Base-by-base conservation (phyloP, 1,139 yeast species). In the Tardiomyces blankii region DNA sequence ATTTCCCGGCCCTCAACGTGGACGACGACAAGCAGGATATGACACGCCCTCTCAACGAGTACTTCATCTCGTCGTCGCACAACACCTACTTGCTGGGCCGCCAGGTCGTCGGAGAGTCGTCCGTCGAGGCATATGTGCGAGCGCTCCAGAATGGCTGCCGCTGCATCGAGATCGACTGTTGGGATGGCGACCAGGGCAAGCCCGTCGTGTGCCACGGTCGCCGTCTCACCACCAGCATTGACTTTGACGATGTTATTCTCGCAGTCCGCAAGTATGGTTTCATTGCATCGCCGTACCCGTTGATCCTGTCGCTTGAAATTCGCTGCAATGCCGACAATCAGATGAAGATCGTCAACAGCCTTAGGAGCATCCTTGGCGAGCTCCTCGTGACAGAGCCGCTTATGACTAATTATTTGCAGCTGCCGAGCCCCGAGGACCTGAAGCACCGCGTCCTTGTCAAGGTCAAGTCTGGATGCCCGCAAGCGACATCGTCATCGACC, bases 181-280 rank as follows among this genome's bases (percentile, higher is more conserved):
- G 98, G 98, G 96, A 91, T 65, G 93, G 94, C 9, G 73, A 70
- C 23, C 55, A 57, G n/a, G 87, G 82, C 2, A 30, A 30, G 11
- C 98, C 98, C 0, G 76, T 86, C 0, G 96, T 93, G 0, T 82
- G 84, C 38, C 99, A 93, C 64, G 98, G 98, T 0, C 68, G 81
- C 45, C 75, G 95, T 0, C 77, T 91, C 49, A 87, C 97, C 0
- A 71, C 82, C 0, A 75, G 88, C 0, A 77, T 91, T 21, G 76
- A 80, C 1, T 73, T 91, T 43, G 63, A 68, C 18, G 80, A 82
- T 53, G 97, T 89, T 1, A 65, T 88, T 13, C 75, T 73, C 42
- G 77, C 88, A 0, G 77, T 91, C 12, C 75, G 81, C 52, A 82
- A 86, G 59, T 87, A 86, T 64, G 95, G 95, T 0, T 93, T 93